Evolutionary conservation across 2,329 filamentous ascomycete species (phyloP).

Genomic region (Didymosphaeria variabile): DNA sequence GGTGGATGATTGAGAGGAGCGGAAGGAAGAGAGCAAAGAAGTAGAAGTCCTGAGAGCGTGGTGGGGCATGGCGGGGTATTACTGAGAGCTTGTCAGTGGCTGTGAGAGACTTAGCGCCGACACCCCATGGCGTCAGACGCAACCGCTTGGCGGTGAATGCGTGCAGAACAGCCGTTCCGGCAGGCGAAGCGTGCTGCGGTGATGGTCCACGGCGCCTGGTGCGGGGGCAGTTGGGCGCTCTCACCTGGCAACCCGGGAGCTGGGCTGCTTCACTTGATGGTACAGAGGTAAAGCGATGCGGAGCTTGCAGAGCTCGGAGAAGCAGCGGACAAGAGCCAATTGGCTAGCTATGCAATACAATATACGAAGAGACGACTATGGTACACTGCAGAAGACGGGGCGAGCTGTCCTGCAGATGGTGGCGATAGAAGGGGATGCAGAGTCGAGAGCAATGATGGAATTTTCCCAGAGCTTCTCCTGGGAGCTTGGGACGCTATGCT

Average conservation of each 20-base stretch:
- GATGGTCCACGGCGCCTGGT: background rate
- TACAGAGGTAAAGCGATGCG: slow-evolving; percentile 19
- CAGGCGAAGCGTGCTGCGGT: slow-evolving; percentile 18
- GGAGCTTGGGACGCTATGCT: slow-evolving; percentile 15
- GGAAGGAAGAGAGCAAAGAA: slow-evolving; percentile 45
- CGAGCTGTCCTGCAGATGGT: slow-evolving; percentile 19
- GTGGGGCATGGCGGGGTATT: slow-evolving; percentile 58
- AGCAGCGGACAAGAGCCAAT: slow-evolving; percentile 39
- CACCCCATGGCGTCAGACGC: slow-evolving; percentile 25
- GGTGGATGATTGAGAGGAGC: slow-evolving; percentile 37
- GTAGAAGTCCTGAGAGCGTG: slow-evolving; percentile 47
- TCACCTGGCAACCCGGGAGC: slow-evolving; percentile 14
- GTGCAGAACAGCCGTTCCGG: slow-evolving; percentile 13
- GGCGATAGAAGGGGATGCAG: slow-evolving; percentile 28
- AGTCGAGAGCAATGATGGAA: slow-evolving; percentile 26
- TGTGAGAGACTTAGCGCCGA: slow-evolving; percentile 30
- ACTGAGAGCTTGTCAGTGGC: slow-evolving; percentile 21
- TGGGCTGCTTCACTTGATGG: slow-evolving; percentile 3
- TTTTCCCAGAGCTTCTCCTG: slow-evolving; percentile 27
- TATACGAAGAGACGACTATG: slow-evolving; percentile 34
- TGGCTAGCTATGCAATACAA: slow-evolving; percentile 40
- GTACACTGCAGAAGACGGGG: slow-evolving; percentile 33
- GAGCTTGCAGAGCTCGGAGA: slow-evolving; percentile 19
- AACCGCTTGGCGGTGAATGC: slow-evolving; percentile 20
- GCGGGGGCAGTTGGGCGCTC: slow-evolving; percentile 3